These are phyloP conservation scores for Fagopyrum tataricum DNA, from an alignment of 148 eudicot genomes.

Conservation along the genomic window DNA sequence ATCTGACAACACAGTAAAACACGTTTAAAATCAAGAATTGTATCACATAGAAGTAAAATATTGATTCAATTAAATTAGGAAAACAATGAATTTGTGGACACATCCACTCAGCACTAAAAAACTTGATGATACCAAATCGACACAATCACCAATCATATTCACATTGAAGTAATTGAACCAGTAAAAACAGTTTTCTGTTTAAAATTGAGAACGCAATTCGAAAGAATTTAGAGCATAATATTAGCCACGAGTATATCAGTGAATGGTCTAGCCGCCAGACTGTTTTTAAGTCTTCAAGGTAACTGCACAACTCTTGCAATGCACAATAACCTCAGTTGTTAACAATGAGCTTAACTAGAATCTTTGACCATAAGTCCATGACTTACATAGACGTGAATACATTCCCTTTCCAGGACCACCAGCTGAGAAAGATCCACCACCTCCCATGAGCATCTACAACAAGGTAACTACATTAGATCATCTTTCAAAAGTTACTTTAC, in stretches of 20 bases:
- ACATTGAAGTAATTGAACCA: neutral
- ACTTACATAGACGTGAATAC: conserved; percentile 96
- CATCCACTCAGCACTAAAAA: too few species aligned
- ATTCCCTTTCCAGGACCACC: conserved; percentile 99
- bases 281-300: neutral
- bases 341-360: neutral
- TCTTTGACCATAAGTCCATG: neutral
- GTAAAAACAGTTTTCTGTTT: too few species aligned
- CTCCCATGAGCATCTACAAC: conserved; percentile 93
- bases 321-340: neutral
- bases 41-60: too few species aligned
- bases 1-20: conserved; percentile 35
- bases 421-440: conserved; percentile 99
- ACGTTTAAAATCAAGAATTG: neutral
- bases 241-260: neutral
- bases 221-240: neutral
- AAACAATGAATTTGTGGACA: too few species aligned
- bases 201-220: neutral
- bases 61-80: too few species aligned
- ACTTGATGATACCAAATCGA: neutral
- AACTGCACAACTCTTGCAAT: neutral
- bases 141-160: neutral
- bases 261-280: neutral
- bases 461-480: neutral
- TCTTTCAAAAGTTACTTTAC: neutral